These are phyloP conservation scores for Debaryomycetaceae sp. DNA, from an alignment of 1,139 yeast genomes.

Conservation along the genomic window DNA sequence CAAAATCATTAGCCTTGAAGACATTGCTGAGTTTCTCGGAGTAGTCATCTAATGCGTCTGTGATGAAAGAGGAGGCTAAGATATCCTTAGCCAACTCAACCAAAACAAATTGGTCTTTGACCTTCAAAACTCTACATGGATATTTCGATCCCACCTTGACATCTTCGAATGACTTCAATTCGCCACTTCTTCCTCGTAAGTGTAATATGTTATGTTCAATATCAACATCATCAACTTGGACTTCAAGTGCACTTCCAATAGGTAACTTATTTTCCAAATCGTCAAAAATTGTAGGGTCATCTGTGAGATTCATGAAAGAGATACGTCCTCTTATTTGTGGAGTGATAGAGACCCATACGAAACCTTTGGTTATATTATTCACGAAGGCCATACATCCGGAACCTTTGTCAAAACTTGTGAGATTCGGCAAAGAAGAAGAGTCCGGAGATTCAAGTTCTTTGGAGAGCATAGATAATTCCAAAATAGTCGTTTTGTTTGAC, in stretches of 20 bases:
- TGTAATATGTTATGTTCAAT: constrained; percentile 48
- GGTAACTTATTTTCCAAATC: constrained; percentile 59
- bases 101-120: constrained; percentile 59
- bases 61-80: constrained; percentile 64
- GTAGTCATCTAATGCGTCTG: constrained; percentile 79
- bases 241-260: constrained; percentile 66
- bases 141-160: constrained; percentile 55
- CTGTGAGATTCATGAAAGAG: constrained; percentile 62
- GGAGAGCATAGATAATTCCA: constrained; percentile 63
- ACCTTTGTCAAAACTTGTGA: constrained; percentile 43
- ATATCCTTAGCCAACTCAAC: constrained; percentile 64
- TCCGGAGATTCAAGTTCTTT: constrained; percentile 20
- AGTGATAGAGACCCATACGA: constrained; percentile 67
- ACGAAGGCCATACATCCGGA: constrained; percentile 48
- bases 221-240: constrained; percentile 55
- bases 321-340: constrained; percentile 69
- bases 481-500: constrained; percentile 50
- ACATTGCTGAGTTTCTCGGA: constrained; percentile 50
- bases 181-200: constrained; percentile 49
- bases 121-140: constrained; percentile 65
- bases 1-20: constrained; percentile 54
- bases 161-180: constrained; percentile 45
- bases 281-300: constrained; percentile 49
- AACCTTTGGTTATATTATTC: constrained; percentile 50
- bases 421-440: constrained; percentile 25